Evolutionary conservation across 2,329 filamentous ascomycete genomes (phyloP).

Genomic region (Chaetomium sp.): DNA sequence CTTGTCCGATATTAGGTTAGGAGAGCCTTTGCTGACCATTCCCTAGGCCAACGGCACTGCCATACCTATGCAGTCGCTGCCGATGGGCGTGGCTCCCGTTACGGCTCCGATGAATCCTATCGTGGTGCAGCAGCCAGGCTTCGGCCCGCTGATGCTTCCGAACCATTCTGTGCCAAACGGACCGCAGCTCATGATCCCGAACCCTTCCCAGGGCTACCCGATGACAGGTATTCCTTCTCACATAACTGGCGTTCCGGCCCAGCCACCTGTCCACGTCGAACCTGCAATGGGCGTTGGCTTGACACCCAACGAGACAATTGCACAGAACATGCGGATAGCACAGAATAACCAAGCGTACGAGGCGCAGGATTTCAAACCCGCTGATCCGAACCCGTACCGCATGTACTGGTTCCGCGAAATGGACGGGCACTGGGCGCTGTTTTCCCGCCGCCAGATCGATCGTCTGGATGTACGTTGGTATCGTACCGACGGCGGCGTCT

Average conservation of each 20-base stretch:
- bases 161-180: conserved; percentile 10
- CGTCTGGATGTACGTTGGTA: conserved; percentile 61
- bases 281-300: conserved; percentile 54
- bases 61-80: conserved; percentile 27
- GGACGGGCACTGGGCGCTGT: conserved; percentile 62
- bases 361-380: conserved; percentile 65
- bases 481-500: conserved; percentile 57
- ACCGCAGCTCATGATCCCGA: conserved; percentile 17
- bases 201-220: conserved; percentile 9
- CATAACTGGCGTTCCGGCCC: conserved; percentile 18
- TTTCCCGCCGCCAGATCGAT: conserved; percentile 63
- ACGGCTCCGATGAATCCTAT: conserved; percentile 31
- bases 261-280: conserved; percentile 45
- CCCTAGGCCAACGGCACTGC: conserved; percentile 29
- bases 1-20: background rate
- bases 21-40: conserved; percentile 24
- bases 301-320: conserved; percentile 51
- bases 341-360: conserved; percentile 54
- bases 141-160: conserved; percentile 30
- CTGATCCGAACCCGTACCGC: conserved; percentile 60
- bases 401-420: conserved; percentile 64
- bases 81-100: conserved; percentile 17
- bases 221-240: conserved; percentile 45
- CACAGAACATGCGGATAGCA: conserved; percentile 54
- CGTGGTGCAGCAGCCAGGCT: conserved; percentile 34